These are phyloP conservation scores for Diplodia seriata DNA, from an alignment of 2,329 filamentous ascomycete species.

Conservation along the genomic window DNA sequence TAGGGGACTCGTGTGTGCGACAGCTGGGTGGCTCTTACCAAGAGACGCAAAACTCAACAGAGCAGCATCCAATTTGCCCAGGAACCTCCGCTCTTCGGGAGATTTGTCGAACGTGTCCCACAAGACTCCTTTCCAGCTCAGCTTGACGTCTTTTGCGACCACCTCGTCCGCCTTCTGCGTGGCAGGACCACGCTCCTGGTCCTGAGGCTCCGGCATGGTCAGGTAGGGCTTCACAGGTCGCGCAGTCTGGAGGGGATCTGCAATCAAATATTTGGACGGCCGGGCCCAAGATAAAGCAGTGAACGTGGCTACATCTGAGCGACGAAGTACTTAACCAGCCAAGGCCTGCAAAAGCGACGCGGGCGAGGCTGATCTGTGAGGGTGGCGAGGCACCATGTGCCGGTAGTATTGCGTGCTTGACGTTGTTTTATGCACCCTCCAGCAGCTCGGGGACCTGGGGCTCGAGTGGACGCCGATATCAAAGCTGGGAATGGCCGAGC, in stretches of 20 bases:
- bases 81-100: conserved; percentile 39
- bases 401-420: conserved; percentile 31
- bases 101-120: conserved; percentile 39
- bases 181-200: conserved; percentile 4
- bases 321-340: not conserved
- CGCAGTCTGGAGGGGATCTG: not conserved
- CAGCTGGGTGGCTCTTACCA: conserved; percentile 41
- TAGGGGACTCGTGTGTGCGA: not conserved
- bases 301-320: conserved; percentile 7
- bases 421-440: conserved; percentile 11
- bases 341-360: not conserved
- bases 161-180: conserved; percentile 16
- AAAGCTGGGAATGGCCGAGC: conserved; percentile 22
- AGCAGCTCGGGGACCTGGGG: conserved; percentile 1
- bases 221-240: not conserved
- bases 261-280: not conserved
- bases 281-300: conserved; percentile 14
- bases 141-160: conserved; percentile 12
- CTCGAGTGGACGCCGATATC: not conserved
- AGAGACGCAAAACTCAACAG: conserved; percentile 57
- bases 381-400: conserved; percentile 27
- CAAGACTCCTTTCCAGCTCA: conserved; percentile 28
- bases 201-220: conserved; percentile 13
- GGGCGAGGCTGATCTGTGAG: conserved; percentile 1
- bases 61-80: conserved; percentile 44